Evolutionary conservation across 192 early-diverging fungal genomes (phyloP).

Genomic region (Mortierella alpina): DNA sequence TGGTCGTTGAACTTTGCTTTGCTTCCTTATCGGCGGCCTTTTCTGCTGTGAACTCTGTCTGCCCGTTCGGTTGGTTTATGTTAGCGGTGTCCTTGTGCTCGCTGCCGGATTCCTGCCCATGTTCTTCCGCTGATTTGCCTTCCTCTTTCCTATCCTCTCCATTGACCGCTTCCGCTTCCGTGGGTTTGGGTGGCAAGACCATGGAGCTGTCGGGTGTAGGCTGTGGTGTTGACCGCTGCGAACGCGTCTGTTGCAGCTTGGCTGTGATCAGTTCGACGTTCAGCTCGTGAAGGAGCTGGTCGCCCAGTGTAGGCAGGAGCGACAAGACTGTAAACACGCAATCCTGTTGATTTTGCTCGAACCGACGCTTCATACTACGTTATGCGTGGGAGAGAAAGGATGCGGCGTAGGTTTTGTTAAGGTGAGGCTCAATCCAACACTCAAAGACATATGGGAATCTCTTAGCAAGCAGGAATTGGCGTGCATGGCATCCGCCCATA

Average conservation of each 20-base stretch:
- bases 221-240: constrained; percentile 32
- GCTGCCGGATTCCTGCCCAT: too few relatives aligned
- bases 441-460: too few relatives aligned
- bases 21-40: too few relatives aligned
- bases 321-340: constrained; percentile 86
- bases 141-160: constrained; percentile 6
- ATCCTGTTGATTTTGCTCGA: constrained; percentile 95
- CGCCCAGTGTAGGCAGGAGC: constrained; percentile 82
- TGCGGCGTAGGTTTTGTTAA: background rate
- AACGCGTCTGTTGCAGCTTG: constrained; percentile 68
- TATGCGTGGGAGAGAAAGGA: constrained; percentile 6
- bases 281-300: constrained; percentile 79
- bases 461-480: too few relatives aligned
- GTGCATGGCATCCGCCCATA: constrained; percentile 27
- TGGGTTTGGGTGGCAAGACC: constrained; percentile 37
- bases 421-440: too few relatives aligned
- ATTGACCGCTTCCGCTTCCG: constrained; percentile 9
- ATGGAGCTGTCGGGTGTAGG: constrained; percentile 50
- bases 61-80: too few relatives aligned
- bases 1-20: background rate
- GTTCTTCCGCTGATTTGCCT: background rate
- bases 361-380: constrained; percentile 86
- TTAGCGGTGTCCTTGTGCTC: too few relatives aligned
- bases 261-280: constrained; percentile 83
- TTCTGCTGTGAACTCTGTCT: background rate